Percentiles rank a stretch among this genome's conserved stretches.
Evolutionary conservation across 2,329 filamentous ascomycete species (phyloP).

Genomic region (Microdochium paspali): DNA sequence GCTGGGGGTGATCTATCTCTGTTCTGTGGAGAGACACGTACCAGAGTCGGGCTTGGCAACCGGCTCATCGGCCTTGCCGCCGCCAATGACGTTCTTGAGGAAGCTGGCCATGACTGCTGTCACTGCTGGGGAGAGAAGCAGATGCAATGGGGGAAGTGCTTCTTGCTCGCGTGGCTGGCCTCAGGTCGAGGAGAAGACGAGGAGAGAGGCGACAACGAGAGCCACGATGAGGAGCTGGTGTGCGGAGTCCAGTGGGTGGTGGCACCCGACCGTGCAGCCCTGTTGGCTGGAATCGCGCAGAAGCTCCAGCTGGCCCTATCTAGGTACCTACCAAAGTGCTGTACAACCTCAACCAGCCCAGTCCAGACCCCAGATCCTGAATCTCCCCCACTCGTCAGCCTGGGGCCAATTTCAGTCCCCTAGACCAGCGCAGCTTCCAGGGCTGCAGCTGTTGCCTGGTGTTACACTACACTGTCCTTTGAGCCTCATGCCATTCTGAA

Average conservation of each 20-base stretch:
- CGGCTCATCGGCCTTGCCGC: slow-evolving; percentile 47
- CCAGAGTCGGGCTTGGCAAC: slow-evolving; percentile 51
- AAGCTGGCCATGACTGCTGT: slow-evolving; percentile 43
- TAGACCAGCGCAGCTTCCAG: too few species aligned
- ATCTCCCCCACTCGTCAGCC: background rate
- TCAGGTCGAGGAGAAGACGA: slow-evolving; percentile 5
- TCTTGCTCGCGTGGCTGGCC: slow-evolving; percentile 10
- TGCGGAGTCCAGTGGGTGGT: background rate
- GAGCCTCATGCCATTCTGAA: too few species aligned
- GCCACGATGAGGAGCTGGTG: background rate
- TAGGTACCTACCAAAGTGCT: too few species aligned
- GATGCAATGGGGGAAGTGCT: slow-evolving; percentile 5
- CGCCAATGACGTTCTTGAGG: slow-evolving; percentile 61
- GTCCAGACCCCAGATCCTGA: background rate
- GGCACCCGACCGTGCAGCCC: background rate
- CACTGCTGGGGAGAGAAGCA: too few species aligned
- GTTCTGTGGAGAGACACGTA: too few species aligned
- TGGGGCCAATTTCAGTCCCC: background rate
- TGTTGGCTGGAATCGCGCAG: background rate
- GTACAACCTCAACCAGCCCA: background rate
- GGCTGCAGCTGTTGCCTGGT: too few species aligned
- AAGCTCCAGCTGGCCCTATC: too few species aligned
- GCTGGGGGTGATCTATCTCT: too few species aligned
- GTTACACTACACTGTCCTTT: too few species aligned
- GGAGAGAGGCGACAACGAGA: background rate